Base-by-base conservation (phyloP, 2,329 filamentous ascomycete genomes). In the Exophiala sp. region DNA sequence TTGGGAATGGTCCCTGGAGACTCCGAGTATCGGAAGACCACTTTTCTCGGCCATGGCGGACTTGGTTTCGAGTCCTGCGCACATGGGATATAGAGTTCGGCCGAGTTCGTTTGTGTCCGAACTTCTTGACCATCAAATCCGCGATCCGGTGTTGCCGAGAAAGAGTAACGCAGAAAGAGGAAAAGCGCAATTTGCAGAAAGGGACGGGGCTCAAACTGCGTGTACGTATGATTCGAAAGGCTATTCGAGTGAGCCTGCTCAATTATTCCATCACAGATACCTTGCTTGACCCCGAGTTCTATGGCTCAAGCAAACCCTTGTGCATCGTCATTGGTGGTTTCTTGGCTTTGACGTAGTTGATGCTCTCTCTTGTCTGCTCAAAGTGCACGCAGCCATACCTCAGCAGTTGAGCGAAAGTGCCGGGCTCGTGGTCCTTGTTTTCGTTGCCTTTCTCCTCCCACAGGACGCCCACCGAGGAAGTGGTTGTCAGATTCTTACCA, bases 351-450 rank as follows among this genome's bases (percentile, higher is more conserved):
- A 61, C 18, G 7, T 53, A 48, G 10, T 45, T 39, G 24, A 65
- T 56, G 12, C 24, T 45, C 40, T 55, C 52, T 47, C 63, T 51
- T 9, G 59, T 62, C 58, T 68, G 66, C 43, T 63, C 62, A 45
- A 67, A 66, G 58, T 66, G 59, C n/a, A 63, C 56, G 33, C 54
- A 61, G 7, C 65, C 66, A 52, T 68, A 67, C 50, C 66, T 63
- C 33, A 68, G 50, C 20, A 66, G 39, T 55, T 63, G 63, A 10
- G 62, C 66, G 58, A 67, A 69, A 2, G 66, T 68, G n/a, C 66
- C 66, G 21, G 47, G 38, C 45, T 62, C 58, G 36, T 55, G 49
- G 36, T 68, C 66, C 21, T 57, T 60, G 21, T 61, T 52, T 50
- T 61, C 54, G 29, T 65, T 65, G 16, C 59, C 62, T 32, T 45